Evolutionary conservation across 2,329 filamentous ascomycete species (phyloP), one percentile per base, ranked within the genome.

Genomic region (Colletotrichum shisoi): DNA sequence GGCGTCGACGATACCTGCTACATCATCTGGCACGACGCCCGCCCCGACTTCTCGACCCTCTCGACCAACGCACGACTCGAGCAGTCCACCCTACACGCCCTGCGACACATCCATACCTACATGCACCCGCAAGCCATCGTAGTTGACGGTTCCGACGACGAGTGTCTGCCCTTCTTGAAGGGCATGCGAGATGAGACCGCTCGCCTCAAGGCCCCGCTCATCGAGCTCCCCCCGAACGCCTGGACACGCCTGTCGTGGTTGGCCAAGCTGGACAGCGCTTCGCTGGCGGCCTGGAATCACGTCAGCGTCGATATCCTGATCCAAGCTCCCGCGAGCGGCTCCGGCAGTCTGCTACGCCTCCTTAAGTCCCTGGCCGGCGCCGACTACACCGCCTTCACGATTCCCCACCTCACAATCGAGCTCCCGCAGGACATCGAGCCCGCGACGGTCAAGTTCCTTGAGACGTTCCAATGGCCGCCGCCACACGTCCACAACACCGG

Each of bases 351-450:
- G 37, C 86, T 92, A 57, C 85, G 92, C 62, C 83, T 97, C 39
- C 84, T 99, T 4, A 85, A 86, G 67, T 97, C 93, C 4, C 83
- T 99, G 31, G 82, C 85, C 69, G 80, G 81, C 8, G 92, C 92
- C 5, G 93, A 97, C 74, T 94, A 93, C 74, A 84, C 87, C 53
- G 89, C 90, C 0, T 82, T 90, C 48, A 81, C 84, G 1, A 79
- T 85, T 2, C 94, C 94, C 3, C 88, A 91, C 69, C 81, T 99
- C 53, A 96, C 91, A 2, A 88, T 98, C 57, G 94, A 98, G 74
- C 82, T 99, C 8, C 93, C 94, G 0, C 80, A 86, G 34, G 79
- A 87, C 37, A 80, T 94, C 19, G 92, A 97, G 71, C 76, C 82
- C 3, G 82, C 87, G 2, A 86, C 91, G 5, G 82, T 86, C 58